Percentiles rank a stretch among this genome's conserved stretches.
Conservation (phyloP, 495 filamentous ascomycete species). For the Mycothermus thermophilus region DNA sequence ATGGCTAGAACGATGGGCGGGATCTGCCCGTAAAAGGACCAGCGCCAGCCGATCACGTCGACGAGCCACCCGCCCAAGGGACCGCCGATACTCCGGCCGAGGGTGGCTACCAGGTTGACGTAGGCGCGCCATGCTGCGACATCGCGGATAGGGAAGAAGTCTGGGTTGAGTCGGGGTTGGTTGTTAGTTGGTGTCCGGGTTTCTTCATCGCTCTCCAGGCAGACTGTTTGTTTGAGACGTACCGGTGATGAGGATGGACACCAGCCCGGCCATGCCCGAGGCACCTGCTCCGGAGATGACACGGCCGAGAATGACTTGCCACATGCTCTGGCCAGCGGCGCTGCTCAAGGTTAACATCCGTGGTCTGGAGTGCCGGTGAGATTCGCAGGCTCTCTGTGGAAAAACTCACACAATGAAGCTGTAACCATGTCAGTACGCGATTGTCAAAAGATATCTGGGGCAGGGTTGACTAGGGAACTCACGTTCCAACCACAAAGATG, state of each 20-base stretch:
- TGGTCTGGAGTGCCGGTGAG: too few species aligned
- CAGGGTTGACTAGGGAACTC: too few species aligned
- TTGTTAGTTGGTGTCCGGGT: too few species aligned
- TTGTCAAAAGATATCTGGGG: background rate
- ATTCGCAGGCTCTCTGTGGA: too few species aligned
- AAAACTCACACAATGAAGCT: slow-evolving; percentile 30
- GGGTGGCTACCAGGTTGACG: slow-evolving; percentile 49
- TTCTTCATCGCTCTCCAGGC: too few species aligned
- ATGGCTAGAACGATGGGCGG: slow-evolving; percentile 43
- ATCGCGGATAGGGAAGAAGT: slow-evolving; percentile 53
- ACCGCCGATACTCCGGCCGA: slow-evolving; percentile 50
- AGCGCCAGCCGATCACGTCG: slow-evolving; percentile 54
- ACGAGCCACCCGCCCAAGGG: slow-evolving; percentile 51
- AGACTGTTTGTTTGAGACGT: too few species aligned
- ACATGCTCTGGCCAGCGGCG: slow-evolving; percentile 37
- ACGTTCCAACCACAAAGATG: slow-evolving; percentile 33
- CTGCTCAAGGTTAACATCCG: slow-evolving; percentile 18
- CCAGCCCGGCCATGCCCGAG: slow-evolving; percentile 43
- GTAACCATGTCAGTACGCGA: background rate
- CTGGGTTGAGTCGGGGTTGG: slow-evolving; percentile 6
- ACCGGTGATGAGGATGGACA: slow-evolving; percentile 50
- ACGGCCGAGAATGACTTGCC: slow-evolving; percentile 42
- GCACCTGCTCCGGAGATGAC: slow-evolving; percentile 46
- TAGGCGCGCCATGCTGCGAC: slow-evolving; percentile 52
- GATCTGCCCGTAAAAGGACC: slow-evolving; percentile 49